Evolutionary conservation across 345 rosid species (phyloP).

Genomic region (Eucalyptus cloeziana): DNA sequence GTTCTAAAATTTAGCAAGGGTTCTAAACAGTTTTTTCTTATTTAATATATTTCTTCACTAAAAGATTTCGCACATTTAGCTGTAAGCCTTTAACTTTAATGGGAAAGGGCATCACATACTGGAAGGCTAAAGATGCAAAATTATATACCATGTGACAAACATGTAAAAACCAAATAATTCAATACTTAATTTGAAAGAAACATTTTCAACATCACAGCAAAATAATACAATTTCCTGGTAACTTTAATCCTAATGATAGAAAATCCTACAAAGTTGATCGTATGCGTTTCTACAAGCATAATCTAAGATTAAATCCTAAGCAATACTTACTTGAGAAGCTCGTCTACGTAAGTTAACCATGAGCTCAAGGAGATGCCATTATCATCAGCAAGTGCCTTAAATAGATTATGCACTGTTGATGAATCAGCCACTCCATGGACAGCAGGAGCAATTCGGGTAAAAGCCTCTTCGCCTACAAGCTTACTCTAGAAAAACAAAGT

Average conservation of each 20-base stretch:
- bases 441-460: conserved; percentile 84
- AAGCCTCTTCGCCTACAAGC: conserved; percentile 69
- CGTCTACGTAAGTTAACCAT: conserved; percentile 73
- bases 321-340: conserved; percentile 67
- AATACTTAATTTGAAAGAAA: background rate
- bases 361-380: conserved; percentile 61
- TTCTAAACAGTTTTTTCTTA: background rate
- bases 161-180: background rate
- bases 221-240: background rate
- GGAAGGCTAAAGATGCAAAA: background rate
- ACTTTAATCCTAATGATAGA: background rate
- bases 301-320: background rate
- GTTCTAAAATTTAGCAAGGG: background rate
- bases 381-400: conserved; percentile 63
- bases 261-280: background rate
- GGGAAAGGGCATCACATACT: background rate
- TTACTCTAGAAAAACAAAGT: conserved; percentile 39
- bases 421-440: conserved; percentile 86
- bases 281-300: background rate
- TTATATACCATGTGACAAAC: background rate
- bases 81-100: background rate
- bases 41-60: background rate
- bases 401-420: conserved; percentile 77
- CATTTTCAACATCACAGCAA: background rate
- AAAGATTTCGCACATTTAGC: background rate